These are phyloP conservation scores for Starmerella asiatica DNA, from an alignment of 805 yeast genomes.

Conservation along the genomic window DNA sequence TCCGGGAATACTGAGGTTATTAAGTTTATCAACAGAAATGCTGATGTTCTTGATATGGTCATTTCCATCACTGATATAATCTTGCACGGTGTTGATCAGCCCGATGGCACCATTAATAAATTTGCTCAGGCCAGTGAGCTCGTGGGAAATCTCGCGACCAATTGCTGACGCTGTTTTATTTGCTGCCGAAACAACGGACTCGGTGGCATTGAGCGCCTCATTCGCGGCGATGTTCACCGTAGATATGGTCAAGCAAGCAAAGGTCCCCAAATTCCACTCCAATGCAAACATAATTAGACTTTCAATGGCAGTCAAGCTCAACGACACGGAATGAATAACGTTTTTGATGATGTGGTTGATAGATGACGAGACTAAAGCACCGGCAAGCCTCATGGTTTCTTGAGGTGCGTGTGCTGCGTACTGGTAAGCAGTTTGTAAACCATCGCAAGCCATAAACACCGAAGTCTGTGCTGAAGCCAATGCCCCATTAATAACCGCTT, in stretches of 20 bases:
- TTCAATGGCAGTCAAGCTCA: slow-evolving; percentile 45
- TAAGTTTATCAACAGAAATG: slow-evolving; percentile 42
- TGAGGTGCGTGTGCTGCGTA: slow-evolving; percentile 39
- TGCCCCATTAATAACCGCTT: slow-evolving; percentile 33
- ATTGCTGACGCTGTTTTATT: slow-evolving; percentile 44
- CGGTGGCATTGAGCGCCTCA: slow-evolving; percentile 62
- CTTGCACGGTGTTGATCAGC: slow-evolving; percentile 40
- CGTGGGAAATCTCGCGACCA: slow-evolving; percentile 52
- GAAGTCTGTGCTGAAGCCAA: slow-evolving; percentile 31
- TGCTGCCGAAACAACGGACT: slow-evolving; percentile 43
- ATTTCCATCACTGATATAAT: slow-evolving; percentile 40
- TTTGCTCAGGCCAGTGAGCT: slow-evolving; percentile 45
- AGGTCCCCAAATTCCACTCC: slow-evolving; percentile 71
- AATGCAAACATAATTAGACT: slow-evolving; percentile 48
- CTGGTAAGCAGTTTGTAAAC: slow-evolving; percentile 32
- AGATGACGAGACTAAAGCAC: slow-evolving; percentile 38
- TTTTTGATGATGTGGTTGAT: slow-evolving; percentile 39
- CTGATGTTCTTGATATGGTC: slow-evolving; percentile 38
- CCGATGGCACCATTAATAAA: slow-evolving; percentile 43
- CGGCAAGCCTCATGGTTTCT: slow-evolving; percentile 42
- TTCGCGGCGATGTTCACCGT: slow-evolving; percentile 59
- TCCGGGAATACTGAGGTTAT: slow-evolving; percentile 50
- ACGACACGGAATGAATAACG: slow-evolving; percentile 32
- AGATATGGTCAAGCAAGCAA: slow-evolving; percentile 66
- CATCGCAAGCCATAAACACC: slow-evolving; percentile 35